phyloP scores from a whole-genome alignment of 2,329 filamentous ascomycete genomes.

The Colletotrichum caudatum region DNA sequence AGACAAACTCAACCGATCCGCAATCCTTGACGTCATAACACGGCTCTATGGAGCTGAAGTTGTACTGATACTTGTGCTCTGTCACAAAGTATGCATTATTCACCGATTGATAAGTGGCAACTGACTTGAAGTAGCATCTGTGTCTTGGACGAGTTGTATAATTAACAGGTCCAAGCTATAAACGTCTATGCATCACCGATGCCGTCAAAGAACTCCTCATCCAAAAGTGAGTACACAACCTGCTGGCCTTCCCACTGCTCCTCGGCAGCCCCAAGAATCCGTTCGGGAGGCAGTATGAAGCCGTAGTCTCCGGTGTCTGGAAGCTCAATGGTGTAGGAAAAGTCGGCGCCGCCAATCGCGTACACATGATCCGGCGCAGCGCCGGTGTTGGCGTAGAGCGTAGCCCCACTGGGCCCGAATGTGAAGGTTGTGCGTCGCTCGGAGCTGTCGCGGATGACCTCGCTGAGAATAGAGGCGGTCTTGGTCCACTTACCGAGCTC shows the following conservation, averaged over 20 bases:
- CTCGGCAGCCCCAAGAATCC: constrained; percentile 52
- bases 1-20: neutral
- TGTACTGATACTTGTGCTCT: neutral
- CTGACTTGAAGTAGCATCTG: neutral
- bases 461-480: constrained; percentile 49
- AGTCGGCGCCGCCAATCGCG: constrained; percentile 48
- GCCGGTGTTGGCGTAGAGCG: constrained; percentile 53
- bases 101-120: neutral
- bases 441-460: constrained; percentile 52
- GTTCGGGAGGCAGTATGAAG: constrained; percentile 53
- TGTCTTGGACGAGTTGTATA: neutral
- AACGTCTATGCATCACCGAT: constrained; percentile 41
- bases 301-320: constrained; percentile 51
- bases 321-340: constrained; percentile 57
- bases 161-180: neutral
- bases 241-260: constrained; percentile 54
- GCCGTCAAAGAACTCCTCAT: constrained; percentile 53
- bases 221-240: constrained; percentile 49
- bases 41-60: neutral
- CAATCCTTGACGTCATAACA: neutral
- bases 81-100: neutral
- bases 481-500: constrained; percentile 55
- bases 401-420: constrained; percentile 53
- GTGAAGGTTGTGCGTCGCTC: constrained; percentile 52
- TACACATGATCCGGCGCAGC: constrained; percentile 48